Conservation (phyloP, 805 yeast species). For the Starmerella roubikii region DNA sequence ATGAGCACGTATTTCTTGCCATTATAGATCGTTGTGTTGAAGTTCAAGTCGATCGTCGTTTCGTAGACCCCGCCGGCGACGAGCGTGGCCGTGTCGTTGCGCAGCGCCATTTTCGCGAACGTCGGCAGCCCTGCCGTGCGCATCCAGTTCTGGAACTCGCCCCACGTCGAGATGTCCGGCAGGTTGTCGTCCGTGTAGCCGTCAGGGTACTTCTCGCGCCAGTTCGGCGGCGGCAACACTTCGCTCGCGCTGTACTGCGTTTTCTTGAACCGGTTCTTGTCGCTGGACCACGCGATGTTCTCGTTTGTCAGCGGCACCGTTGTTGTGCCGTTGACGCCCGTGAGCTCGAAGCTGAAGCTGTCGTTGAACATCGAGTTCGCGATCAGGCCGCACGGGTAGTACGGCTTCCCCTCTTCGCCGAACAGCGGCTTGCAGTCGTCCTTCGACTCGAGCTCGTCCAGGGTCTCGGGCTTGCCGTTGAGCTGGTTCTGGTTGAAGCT, state of each 20-base stretch:
- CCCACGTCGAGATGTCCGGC: conserved; percentile 66
- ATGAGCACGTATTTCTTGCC: conserved; percentile 78
- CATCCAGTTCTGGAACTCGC: conserved; percentile 94
- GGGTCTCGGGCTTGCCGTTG: conserved; percentile 55
- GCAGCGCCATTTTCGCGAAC: conserved; percentile 69
- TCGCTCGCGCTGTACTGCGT: conserved; percentile 54
- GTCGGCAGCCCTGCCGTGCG: conserved; percentile 88
- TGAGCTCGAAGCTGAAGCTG: conserved; percentile 38
- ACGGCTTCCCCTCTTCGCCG: conserved; percentile 31
- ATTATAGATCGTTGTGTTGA: conserved; percentile 69
- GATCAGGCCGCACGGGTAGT: conserved; percentile 90
- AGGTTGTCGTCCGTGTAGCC: conserved; percentile 77
- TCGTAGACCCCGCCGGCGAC: conserved; percentile 52
- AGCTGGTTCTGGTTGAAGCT: conserved; percentile 72
- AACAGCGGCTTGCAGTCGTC: conserved; percentile 53
- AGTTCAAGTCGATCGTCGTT: conserved; percentile 56
- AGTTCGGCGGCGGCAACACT: conserved; percentile 88
- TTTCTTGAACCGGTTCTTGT: conserved; percentile 54
- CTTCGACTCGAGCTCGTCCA: conserved; percentile 35
- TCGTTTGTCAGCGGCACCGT: conserved; percentile 34
- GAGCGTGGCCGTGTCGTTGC: conserved; percentile 48
- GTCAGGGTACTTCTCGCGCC: conserved; percentile 66
- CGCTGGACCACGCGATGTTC: conserved; percentile 79
- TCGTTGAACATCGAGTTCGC: conserved; percentile 91
- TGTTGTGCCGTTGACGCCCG: conserved; percentile 32